Evolutionary conservation across 139 green algal genomes (phyloP).

Genomic region (Auxenochlorella protothecoides): DNA sequence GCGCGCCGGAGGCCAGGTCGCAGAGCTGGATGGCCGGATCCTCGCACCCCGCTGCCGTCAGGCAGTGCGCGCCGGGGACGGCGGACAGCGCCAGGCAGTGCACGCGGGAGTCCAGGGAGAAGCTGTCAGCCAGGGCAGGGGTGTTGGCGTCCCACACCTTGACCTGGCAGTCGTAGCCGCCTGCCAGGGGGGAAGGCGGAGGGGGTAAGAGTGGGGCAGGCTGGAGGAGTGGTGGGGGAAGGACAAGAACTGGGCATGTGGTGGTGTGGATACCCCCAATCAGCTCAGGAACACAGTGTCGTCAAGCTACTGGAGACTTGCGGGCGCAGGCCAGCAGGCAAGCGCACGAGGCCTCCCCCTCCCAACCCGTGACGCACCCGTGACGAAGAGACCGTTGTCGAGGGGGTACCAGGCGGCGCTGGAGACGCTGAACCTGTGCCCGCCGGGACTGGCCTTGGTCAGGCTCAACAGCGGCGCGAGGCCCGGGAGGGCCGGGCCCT

Average conservation of each 20-base stretch:
- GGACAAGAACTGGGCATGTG: too few species aligned
- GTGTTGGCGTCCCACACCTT: constrained; percentile 76
- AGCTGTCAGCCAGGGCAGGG: constrained; percentile 38
- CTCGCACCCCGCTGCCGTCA: constrained; percentile 44
- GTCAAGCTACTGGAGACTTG: not conserved
- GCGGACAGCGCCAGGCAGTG: constrained; percentile 56
- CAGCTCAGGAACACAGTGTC: not conserved
- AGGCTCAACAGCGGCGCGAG: constrained; percentile 8
- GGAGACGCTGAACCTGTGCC: constrained; percentile 37
- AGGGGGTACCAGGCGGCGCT: constrained; percentile 72
- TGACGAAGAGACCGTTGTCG: constrained; percentile 71
- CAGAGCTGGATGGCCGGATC: constrained; percentile 43
- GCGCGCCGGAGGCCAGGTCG: constrained; percentile 52
- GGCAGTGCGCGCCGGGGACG: constrained; percentile 40
- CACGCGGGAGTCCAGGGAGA: constrained; percentile 50
- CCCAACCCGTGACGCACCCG: constrained; percentile 12
- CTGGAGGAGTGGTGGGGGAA: too few species aligned
- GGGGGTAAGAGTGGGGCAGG: too few species aligned
- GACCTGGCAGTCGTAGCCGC: constrained; percentile 48
- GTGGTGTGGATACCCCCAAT: too few species aligned
- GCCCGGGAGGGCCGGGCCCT: constrained; percentile 1
- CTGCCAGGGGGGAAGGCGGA: not conserved
- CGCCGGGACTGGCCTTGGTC: constrained; percentile 2
- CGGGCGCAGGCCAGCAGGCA: not conserved
- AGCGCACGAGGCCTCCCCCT: not conserved